Percentiles rank a stretch among this genome's conserved stretches.
phyloP scores from a whole-genome alignment of 108 stramenopile genomes.

The Halocafeteria seosinensis region DNA sequence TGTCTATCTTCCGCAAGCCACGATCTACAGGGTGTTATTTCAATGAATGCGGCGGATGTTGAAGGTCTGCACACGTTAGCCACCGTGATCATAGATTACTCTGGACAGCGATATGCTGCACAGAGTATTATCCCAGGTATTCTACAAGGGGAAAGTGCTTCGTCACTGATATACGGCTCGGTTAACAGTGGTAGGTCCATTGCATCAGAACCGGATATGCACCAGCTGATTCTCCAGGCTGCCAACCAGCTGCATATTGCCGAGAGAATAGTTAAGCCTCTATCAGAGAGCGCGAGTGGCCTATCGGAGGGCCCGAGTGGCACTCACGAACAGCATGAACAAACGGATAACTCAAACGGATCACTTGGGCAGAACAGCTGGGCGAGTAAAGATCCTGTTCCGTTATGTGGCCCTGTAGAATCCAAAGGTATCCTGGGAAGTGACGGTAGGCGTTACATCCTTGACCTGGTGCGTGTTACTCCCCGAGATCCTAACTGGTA shows the following conservation, averaged over 20 bases:
- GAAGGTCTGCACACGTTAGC: conserved; percentile 58
- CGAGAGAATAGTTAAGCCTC: neutral
- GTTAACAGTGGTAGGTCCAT: conserved; percentile 56
- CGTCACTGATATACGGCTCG: conserved; percentile 65
- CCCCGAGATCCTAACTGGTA: conserved; percentile 91
- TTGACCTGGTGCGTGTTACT: conserved; percentile 70
- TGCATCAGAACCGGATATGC: conserved; percentile 50
- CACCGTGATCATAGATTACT: conserved; percentile 66
- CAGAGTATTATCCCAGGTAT: conserved; percentile 75
- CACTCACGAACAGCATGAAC: too few relatives aligned
- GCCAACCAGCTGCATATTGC: conserved; percentile 12
- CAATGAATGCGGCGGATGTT: conserved; percentile 9
- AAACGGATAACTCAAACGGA: too few relatives aligned
- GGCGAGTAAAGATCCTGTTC: conserved; percentile 25
- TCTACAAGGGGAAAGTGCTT: conserved; percentile 58
- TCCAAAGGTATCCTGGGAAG: conserved; percentile 72
- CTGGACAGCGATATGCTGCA: conserved; percentile 61
- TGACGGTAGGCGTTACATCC: conserved; percentile 66
- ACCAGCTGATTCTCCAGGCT: conserved; percentile 32
- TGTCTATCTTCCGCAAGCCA: conserved; percentile 4
- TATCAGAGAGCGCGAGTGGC: neutral
- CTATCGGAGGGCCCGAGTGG: conserved; percentile 33
- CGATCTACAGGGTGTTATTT: conserved; percentile 15
- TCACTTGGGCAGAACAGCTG: too few relatives aligned
- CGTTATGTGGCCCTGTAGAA: conserved; percentile 59